Evolutionary conservation across 176 grass and related monocot species (phyloP), one percentile per base, ranked within the genome.

Genomic region (Oryza glaberrima): DNA sequence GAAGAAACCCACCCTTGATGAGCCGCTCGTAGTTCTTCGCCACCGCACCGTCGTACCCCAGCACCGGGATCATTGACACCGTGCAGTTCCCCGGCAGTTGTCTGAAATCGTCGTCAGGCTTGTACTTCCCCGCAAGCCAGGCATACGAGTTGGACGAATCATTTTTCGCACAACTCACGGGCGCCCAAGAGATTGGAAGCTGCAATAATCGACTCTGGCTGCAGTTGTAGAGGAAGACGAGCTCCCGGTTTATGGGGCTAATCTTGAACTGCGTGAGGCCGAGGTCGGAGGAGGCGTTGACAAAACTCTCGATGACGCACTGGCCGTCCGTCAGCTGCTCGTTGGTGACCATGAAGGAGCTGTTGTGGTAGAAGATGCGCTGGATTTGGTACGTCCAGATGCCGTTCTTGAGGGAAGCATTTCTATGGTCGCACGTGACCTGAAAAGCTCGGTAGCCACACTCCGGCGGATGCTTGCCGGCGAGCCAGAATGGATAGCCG

Each of bases 401-500:
- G 0, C 81, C 58, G 16, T 86, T 65, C 6, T 36, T 0, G 4
- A 90, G 72, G 2, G 5, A 81, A 0, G 38, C 48, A 0, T 58
- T 58, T 10, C 30, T 9, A 0, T 67, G 9, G 40, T 5, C 2
- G 80, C 93, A 94, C 0, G 1, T 7, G 23, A 94, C 69, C 78
- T 86, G 3, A 41, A 75, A 85, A 1, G 58, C 48, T 0, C 9
- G 74, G 77, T 83, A 54, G 64, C 92, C 81, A 47, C 92, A 94
- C 3, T 77, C 19, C 0, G 44, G 28, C 1, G 3, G 74, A 23
- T 90, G 92, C 5, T 34, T 13, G 16, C 81, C 64, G 38, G 2
- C 3, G 23, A 88, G 78, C 93, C 93, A 92, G 64, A 94, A 90
- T 3, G 93, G 93, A 71, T 83, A 94, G 14, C 13, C 11, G 65